phyloP scores from a whole-genome alignment of 306 rosid genomes.

The Lathyrus oleraceus region DNA sequence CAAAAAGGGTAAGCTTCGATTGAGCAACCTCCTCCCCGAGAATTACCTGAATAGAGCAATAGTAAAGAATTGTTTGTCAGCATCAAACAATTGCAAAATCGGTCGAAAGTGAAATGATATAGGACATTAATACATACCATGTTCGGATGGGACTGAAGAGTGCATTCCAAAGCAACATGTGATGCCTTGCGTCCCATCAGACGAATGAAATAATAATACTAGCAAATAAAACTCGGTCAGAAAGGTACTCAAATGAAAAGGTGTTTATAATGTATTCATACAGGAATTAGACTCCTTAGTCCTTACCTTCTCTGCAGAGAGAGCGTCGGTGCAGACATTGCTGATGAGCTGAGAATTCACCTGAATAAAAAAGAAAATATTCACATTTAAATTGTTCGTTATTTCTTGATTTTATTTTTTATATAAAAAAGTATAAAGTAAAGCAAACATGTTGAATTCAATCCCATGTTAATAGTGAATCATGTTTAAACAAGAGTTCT shows the following conservation, averaged over 20 bases:
- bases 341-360: constrained; percentile 99
- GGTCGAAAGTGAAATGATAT: constrained; percentile 7
- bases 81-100: neutral
- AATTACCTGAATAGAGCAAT: constrained; percentile 61
- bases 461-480: constrained; percentile 14
- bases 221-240: constrained; percentile 35
- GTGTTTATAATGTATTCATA: neutral
- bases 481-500: constrained; percentile 8
- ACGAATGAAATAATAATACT: constrained; percentile 95
- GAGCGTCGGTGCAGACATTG: constrained; percentile 95
- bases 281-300: neutral
- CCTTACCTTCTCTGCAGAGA: constrained; percentile 93
- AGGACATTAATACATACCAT: constrained; percentile 55
- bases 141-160: constrained; percentile 97
- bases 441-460: neutral
- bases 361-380: constrained; percentile 45
- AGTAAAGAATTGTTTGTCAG: constrained; percentile 18
- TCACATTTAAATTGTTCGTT: constrained; percentile 7
- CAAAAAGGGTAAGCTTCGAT: constrained; percentile 90
- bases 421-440: constrained; percentile 10
- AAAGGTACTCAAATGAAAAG: constrained; percentile 5
- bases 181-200: constrained; percentile 99
- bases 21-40: constrained; percentile 99
- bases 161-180: constrained; percentile 96
- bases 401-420: constrained; percentile 14